Evolutionary conservation across 805 yeast genomes (phyloP).

Genomic region (Yamadazyma akitaensis): DNA sequence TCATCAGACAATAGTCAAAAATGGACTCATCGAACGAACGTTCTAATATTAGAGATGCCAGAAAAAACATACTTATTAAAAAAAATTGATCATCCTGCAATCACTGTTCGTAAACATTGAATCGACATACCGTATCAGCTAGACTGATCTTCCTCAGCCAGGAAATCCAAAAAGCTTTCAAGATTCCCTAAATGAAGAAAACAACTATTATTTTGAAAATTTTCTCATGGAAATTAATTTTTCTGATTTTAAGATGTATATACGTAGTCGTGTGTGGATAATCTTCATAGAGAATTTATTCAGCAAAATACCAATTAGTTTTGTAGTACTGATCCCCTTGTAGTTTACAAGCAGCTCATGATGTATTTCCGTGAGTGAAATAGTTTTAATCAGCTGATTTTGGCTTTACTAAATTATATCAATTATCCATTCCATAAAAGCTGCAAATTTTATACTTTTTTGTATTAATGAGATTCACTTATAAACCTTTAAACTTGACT

Average conservation of each 20-base stretch:
- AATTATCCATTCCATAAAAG: too few relatives aligned
- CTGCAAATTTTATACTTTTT: background rate
- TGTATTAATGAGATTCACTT: background rate
- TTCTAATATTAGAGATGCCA: conserved; percentile 93
- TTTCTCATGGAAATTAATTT: conserved; percentile 1
- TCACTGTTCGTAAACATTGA: background rate
- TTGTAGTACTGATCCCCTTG: too few relatives aligned
- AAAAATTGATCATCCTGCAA: conserved; percentile 35
- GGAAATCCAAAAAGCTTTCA: background rate
- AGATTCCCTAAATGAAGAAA: background rate
- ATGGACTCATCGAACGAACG: conserved; percentile 76
- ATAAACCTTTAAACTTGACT: background rate
- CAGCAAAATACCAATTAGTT: too few relatives aligned
- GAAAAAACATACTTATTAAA: conserved; percentile 56
- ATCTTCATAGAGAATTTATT: background rate
- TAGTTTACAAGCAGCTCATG: background rate
- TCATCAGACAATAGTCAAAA: conserved; percentile 62
- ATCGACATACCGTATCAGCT: background rate
- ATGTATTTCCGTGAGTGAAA: background rate
- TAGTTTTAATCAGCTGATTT: background rate
- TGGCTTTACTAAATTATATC: too few relatives aligned
- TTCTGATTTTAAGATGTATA: background rate
- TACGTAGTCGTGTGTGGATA: background rate
- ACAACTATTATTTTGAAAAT: background rate
- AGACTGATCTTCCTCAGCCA: too few relatives aligned